phyloP scores from a whole-genome alignment of 1,284 basidiomycete genomes.

The Fomitopsis schrenkii region DNA sequence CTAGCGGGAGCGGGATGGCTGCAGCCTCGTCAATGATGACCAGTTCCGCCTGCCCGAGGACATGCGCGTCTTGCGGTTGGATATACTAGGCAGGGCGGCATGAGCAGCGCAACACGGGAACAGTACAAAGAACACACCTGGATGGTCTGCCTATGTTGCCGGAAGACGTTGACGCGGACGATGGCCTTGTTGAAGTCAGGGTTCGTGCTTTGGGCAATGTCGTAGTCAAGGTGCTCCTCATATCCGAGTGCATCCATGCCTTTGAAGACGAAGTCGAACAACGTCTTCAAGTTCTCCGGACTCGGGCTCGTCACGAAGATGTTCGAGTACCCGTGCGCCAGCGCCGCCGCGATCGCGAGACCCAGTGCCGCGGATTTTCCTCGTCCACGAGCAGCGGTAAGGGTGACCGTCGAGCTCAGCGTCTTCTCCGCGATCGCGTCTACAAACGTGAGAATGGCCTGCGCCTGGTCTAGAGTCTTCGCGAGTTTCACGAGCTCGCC shows the following conservation, averaged over 20 bases:
- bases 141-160: constrained; percentile 90
- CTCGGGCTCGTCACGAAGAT: constrained; percentile 98
- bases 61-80: constrained; percentile 95
- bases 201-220: constrained; percentile 92
- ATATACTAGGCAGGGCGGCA: constrained; percentile 67
- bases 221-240: constrained; percentile 97
- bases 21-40: constrained; percentile 99
- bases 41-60: constrained; percentile 96
- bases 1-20: constrained; percentile 94
- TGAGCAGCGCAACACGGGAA: constrained; percentile 4
- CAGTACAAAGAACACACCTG: constrained; percentile 52
- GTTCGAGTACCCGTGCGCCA: constrained; percentile 95
- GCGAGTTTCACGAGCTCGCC: constrained; percentile 91
- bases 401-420: constrained; percentile 89
- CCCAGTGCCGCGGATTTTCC: constrained; percentile 98
- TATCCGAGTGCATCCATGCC: constrained; percentile 94
- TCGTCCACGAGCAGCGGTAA: constrained; percentile 93
- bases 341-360: constrained; percentile 88
- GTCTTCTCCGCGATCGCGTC: constrained; percentile 92
- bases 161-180: constrained; percentile 94
- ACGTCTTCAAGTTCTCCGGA: constrained; percentile 95
- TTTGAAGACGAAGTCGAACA: constrained; percentile 99
- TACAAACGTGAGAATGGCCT: constrained; percentile 89
- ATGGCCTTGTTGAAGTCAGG: constrained; percentile 95
- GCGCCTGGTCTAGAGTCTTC: constrained; percentile 91